phyloP scores from a whole-genome alignment of 148 eudicot species.

The Beta vulgaris region DNA sequence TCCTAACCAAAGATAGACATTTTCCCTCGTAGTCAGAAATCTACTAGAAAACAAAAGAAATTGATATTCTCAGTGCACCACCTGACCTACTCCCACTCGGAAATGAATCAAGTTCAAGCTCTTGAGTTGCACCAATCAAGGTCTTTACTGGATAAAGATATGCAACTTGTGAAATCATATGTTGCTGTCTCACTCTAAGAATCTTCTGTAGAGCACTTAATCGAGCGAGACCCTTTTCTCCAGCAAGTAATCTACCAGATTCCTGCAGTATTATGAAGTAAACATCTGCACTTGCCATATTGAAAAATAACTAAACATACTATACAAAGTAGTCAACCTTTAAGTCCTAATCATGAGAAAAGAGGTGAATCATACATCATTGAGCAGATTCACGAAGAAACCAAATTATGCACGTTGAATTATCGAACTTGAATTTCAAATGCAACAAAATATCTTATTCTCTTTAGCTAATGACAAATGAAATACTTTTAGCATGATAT shows the following conservation, averaged over 20 bases:
- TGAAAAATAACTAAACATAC: not conserved
- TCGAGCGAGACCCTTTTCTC: slow-evolving; percentile 66
- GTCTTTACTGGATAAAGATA: slow-evolving; percentile 89
- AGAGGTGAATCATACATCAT: too few species aligned
- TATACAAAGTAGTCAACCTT: not conserved
- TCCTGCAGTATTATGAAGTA: slow-evolving; percentile 52
- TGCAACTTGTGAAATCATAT: slow-evolving; percentile 80
- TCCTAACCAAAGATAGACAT: not conserved
- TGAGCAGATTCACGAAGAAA: too few species aligned
- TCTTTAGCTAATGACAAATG: too few species aligned
- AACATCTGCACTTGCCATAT: slow-evolving; percentile 6
- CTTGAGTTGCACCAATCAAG: slow-evolving; percentile 57
- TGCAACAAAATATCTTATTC: too few species aligned
- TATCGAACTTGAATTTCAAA: too few species aligned
- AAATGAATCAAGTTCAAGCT: slow-evolving; percentile 95
- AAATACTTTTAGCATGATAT: too few species aligned
- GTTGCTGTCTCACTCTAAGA: slow-evolving; percentile 80
- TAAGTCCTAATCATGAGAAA: too few species aligned
- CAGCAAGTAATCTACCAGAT: slow-evolving; percentile 53
- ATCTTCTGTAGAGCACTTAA: slow-evolving; percentile 55
- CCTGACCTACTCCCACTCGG: slow-evolving; percentile 61
- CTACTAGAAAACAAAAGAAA: not conserved
- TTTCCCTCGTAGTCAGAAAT: not conserved
- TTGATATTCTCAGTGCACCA: slow-evolving; percentile 14
- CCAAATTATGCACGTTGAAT: too few species aligned